Evolutionary conservation across 805 yeast genomes (phyloP).

Genomic region (Nakazawaea siamensis): DNA sequence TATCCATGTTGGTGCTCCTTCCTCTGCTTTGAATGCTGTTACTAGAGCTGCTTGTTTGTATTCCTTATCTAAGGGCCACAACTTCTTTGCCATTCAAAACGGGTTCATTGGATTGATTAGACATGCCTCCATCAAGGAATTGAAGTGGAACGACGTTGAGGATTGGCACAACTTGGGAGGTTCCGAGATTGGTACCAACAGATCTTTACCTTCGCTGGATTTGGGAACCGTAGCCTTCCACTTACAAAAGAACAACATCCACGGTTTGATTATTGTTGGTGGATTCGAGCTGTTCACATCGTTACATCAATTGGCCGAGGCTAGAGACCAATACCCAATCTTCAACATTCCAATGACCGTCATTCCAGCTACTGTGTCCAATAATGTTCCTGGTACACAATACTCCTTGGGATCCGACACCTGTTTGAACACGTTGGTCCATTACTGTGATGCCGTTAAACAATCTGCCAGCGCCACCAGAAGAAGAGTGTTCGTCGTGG

Average conservation of each 20-base stretch:
- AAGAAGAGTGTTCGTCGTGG: slow-evolving; percentile 91
- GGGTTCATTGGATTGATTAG: slow-evolving; percentile 90
- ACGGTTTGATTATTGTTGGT: slow-evolving; percentile 87
- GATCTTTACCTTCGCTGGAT: slow-evolving; percentile 77
- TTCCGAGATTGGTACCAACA: slow-evolving; percentile 93
- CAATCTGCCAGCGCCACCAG: slow-evolving; percentile 93
- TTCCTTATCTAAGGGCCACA: slow-evolving; percentile 86
- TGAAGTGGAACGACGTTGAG: slow-evolving; percentile 81
- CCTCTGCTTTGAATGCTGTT: slow-evolving; percentile 93
- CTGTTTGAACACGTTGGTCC: slow-evolving; percentile 82
- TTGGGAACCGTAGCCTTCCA: slow-evolving; percentile 88
- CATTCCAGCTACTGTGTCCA: slow-evolving; percentile 92
- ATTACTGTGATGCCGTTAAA: slow-evolving; percentile 91
- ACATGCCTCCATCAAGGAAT: slow-evolving; percentile 71
- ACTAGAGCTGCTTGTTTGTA: slow-evolving; percentile 85
- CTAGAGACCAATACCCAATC: slow-evolving; percentile 75
- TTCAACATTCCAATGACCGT: slow-evolving; percentile 91
- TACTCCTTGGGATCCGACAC: slow-evolving; percentile 94
- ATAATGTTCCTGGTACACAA: slow-evolving; percentile 98
- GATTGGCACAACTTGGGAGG: slow-evolving; percentile 90
- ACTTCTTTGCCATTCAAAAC: slow-evolving; percentile 82
- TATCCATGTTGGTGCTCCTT: slow-evolving; percentile 93
- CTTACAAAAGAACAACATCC: slow-evolving; percentile 80
- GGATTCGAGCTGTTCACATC: slow-evolving; percentile 96
- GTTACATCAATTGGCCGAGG: slow-evolving; percentile 70